Evolutionary conservation across 306 rosid species (phyloP).

Genomic region (Vigna mungo): DNA sequence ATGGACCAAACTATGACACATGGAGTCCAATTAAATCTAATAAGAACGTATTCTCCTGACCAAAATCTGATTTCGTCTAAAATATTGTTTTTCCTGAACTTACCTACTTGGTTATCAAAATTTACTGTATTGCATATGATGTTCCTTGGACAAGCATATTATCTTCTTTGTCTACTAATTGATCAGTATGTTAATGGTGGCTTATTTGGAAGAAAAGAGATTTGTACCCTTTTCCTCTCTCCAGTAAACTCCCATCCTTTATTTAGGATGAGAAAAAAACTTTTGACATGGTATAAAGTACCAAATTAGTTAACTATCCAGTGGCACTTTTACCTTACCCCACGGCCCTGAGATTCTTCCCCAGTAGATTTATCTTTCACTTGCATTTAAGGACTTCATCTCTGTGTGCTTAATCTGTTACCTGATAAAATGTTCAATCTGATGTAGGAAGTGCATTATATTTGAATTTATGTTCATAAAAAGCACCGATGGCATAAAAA

Average conservation of each 20-base stretch:
- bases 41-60: neutral
- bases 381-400: neutral
- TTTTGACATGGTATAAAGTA: neutral
- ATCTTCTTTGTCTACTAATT: neutral
- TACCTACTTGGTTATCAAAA: conserved; percentile 1
- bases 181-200: neutral
- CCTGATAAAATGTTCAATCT: neutral
- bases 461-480: neutral
- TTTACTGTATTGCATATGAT: neutral
- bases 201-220: conserved; percentile 20
- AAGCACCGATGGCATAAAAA: conserved; percentile 2
- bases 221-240: neutral
- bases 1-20: neutral
- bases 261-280: neutral
- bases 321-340: neutral
- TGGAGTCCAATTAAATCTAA: neutral
- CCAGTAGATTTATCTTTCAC: neutral
- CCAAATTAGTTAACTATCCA: neutral
- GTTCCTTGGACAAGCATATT: neutral
- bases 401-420: neutral
- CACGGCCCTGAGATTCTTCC: neutral
- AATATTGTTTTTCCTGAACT: neutral
- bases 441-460: conserved; percentile 7
- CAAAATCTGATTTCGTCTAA: neutral
- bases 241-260: neutral